Evolutionary conservation across 139 green algal genomes (phyloP).

Genomic region (Nannochloris sp.): DNA sequence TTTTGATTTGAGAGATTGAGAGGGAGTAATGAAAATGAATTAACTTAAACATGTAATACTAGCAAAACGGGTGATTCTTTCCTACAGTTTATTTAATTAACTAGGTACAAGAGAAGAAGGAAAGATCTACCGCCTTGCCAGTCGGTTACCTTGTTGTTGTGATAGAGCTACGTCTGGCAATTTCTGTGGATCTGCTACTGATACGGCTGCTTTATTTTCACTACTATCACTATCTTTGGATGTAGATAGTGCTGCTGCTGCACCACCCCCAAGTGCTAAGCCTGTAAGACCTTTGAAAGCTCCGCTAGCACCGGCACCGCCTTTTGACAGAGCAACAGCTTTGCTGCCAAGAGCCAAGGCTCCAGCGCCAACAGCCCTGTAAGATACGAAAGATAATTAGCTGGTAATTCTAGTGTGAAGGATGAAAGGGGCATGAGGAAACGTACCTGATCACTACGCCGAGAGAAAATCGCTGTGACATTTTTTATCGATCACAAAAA

Average conservation of each 20-base stretch:
- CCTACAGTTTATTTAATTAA: no score
- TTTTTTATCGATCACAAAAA: neutral
- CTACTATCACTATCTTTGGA: neutral
- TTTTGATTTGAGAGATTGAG: no score
- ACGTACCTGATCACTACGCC: neutral
- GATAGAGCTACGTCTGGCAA: no score
- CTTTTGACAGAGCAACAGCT: constrained; percentile 13
- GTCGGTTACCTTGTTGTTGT: no score
- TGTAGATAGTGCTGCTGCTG: neutral
- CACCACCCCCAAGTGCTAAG: neutral
- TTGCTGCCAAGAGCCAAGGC: constrained; percentile 22
- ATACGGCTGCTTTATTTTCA: no score
- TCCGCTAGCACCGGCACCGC: constrained; percentile 10
- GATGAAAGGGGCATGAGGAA: neutral
- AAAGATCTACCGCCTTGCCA: no score
- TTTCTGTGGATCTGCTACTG: no score
- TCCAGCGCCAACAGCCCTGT: constrained; percentile 19
- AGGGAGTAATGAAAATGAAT: no score
- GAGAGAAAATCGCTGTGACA: neutral
- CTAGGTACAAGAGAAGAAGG: no score
- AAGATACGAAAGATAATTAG: neutral
- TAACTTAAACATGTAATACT: no score
- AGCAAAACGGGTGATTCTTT: no score
- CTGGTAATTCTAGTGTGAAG: neutral
- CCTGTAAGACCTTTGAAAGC: neutral